These are phyloP conservation scores for Mucor velutinosus DNA, from an alignment of 371 early-diverging fungal species.

Conservation along the genomic window DNA sequence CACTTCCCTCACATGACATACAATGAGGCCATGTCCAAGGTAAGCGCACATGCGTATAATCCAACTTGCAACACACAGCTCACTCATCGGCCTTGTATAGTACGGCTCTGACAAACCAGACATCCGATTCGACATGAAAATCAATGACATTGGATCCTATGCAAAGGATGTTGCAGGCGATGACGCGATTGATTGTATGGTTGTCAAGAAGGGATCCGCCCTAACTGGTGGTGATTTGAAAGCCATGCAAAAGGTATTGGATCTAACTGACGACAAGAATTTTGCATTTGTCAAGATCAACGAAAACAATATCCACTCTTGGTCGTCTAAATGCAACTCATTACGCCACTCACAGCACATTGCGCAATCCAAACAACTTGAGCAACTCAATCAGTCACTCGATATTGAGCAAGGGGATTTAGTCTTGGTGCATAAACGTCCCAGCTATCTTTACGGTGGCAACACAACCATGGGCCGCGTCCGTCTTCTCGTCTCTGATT, in stretches of 20 bases:
- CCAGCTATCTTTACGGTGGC: conserved; percentile 63
- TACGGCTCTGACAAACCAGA: conserved; percentile 95
- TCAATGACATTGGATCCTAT: conserved; percentile 43
- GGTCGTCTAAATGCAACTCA: conserved; percentile 52
- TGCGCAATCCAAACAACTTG: conserved; percentile 4
- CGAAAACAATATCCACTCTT: conserved; percentile 55
- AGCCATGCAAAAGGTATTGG: conserved; percentile 33
- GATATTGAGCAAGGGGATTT: conserved; percentile 61
- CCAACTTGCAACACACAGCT: neutral
- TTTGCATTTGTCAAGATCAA: conserved; percentile 60
- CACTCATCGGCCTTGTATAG: conserved; percentile 18
- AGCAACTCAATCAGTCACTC: conserved; percentile 31
- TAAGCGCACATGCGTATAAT: conserved; percentile 16
- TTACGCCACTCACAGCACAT: conserved; percentile 35
- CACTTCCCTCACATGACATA: conserved; percentile 79
- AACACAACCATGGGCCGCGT: conserved; percentile 80
- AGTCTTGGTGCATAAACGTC: conserved; percentile 62
- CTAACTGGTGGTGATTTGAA: conserved; percentile 44
- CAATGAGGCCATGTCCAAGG: conserved; percentile 76
- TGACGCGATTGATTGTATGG: conserved; percentile 44
- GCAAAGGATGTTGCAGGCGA: conserved; percentile 30
- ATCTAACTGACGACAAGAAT: conserved; percentile 33
- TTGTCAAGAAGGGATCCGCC: conserved; percentile 43
- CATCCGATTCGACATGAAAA: conserved; percentile 76
- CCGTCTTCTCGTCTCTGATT: conserved; percentile 60